Base-by-base conservation (phyloP, 2,329 filamentous ascomycete species). In the Alternaria consortialis region DNA sequence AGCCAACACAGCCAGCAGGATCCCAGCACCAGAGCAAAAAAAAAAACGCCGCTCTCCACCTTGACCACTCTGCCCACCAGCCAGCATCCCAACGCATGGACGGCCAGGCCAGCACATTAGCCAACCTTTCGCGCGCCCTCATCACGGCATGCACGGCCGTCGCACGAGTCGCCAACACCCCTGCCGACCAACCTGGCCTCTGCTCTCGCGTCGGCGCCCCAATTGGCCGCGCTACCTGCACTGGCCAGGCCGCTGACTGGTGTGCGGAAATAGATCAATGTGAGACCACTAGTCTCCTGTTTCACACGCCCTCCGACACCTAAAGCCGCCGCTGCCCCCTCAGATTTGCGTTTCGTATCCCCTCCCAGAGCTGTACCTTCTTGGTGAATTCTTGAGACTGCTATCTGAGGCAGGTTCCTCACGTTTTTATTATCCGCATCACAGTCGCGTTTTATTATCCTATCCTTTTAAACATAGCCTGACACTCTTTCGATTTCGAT, bases 251-350 rank as follows among this genome's bases (percentile, higher is more conserved):
- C 59, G 66, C 69, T 72, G 68, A 70, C 67, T 69, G 68, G 69
- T 61, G 62, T 62, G 66, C 66, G 62, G 66, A 69, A 76, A 76
- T 77, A 76, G 74, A 74, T 68, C 64, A 68, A 70, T 73, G 73
- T 73, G 71, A 78, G 75, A 77, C 75, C 62, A 66, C 75, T 72
- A 76, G 68, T 44, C 72, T 76, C 75, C 76, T 77, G 76, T 79
- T 78, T 78, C 76, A 78, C 69, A 68, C 72, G 66, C 67, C 67
- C 74, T 77, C 75, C 69, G 71, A 77, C 75, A 77, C 75, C 75
- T 79, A 75, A 79, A 77, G 73, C 68, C 71, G 71, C 74, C 71
- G 67, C 70, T 74, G 73, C 74, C 75, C 76, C 75, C 71, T 76
- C 74, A 69, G 70, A 70, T 69, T 73, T 71, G 70, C 73, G 75